These are phyloP conservation scores for Cercophora samala DNA, from an alignment of 495 filamentous ascomycete species.

Conservation along the genomic window DNA sequence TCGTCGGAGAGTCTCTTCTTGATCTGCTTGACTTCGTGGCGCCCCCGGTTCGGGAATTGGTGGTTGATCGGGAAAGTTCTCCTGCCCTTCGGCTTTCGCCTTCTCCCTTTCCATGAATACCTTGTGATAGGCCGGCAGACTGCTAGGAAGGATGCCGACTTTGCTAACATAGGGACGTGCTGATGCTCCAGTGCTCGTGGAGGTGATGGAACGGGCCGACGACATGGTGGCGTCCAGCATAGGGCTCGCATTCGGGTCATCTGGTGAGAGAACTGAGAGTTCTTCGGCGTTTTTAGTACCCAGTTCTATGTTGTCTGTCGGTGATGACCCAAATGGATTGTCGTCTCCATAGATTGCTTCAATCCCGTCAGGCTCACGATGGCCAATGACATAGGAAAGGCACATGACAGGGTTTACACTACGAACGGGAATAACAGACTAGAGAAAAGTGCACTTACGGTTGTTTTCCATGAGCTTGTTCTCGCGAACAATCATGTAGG, in stretches of 20 bases:
- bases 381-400: slow-evolving; percentile 11
- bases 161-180: slow-evolving; percentile 65
- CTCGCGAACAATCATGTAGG: slow-evolving; percentile 94
- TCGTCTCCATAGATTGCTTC: slow-evolving; percentile 31
- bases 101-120: slow-evolving; percentile 78
- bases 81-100: slow-evolving; percentile 40
- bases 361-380: slow-evolving; percentile 16
- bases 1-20: slow-evolving; percentile 68
- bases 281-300: slow-evolving; percentile 24
- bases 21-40: slow-evolving; percentile 64
- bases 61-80: slow-evolving; percentile 36
- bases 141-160: slow-evolving; percentile 85
- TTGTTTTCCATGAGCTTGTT: slow-evolving; percentile 96
- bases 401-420: neutral
- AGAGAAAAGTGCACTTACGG: slow-evolving; percentile 56
- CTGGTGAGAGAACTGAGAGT: slow-evolving; percentile 18
- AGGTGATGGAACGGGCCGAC: slow-evolving; percentile 44
- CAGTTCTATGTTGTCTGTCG: slow-evolving; percentile 18
- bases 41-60: slow-evolving; percentile 49
- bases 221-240: slow-evolving; percentile 37
- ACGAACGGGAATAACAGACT: neutral
- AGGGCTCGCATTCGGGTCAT: slow-evolving; percentile 32
- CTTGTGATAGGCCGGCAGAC: slow-evolving; percentile 81
- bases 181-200: slow-evolving; percentile 43
- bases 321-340: slow-evolving; percentile 41